Percentiles rank a stretch among this genome's conserved stretches.
phyloP scores from a whole-genome alignment of 306 rosid genomes.

The Cicer cuneatum region DNA sequence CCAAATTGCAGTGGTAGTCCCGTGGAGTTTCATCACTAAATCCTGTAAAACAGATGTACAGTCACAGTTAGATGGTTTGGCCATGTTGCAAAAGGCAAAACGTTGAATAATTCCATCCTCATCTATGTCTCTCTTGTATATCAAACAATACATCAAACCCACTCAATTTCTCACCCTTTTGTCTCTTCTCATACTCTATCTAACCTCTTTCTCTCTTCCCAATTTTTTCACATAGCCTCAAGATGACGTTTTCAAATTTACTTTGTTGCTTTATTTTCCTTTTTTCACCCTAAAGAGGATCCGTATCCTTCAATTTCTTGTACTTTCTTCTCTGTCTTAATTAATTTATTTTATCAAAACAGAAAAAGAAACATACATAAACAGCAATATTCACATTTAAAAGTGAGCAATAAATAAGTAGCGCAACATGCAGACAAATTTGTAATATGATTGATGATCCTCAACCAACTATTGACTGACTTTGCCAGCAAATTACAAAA shows the following conservation, averaged over 20 bases:
- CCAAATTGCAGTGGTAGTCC: conserved; percentile 97
- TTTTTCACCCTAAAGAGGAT: not conserved
- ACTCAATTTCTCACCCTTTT: not conserved
- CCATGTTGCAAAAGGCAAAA: conserved; percentile 6
- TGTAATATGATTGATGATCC: conserved; percentile 12
- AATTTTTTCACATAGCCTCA: not conserved
- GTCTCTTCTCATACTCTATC: not conserved
- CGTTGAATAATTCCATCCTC: conserved; percentile 13
- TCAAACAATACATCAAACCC: not conserved
- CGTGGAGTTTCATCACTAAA: conserved; percentile 98
- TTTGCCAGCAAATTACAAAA: conserved; percentile 13
- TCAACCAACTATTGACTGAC: conserved; percentile 30
- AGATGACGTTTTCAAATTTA: conserved; percentile 6
- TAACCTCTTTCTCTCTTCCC: not conserved
- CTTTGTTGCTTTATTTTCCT: conserved; percentile 7
- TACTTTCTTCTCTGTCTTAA: conserved; percentile 13
- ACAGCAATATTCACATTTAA: conserved; percentile 21
- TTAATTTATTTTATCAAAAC: conserved; percentile 9
- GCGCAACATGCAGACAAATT: conserved; percentile 7
- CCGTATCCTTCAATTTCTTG: conserved; percentile 6
- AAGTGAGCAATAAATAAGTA: conserved; percentile 9
- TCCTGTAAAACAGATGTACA: conserved; percentile 61
- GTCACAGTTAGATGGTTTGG: conserved; percentile 21
- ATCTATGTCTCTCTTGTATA: not conserved
- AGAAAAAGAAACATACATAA: not conserved